A percentile compares a stretch with the other conserved stretches of the same genome.
Evolutionary conservation across 352 stramenopile genomes (phyloP).

Genomic region (Phytopythium delawarense): DNA sequence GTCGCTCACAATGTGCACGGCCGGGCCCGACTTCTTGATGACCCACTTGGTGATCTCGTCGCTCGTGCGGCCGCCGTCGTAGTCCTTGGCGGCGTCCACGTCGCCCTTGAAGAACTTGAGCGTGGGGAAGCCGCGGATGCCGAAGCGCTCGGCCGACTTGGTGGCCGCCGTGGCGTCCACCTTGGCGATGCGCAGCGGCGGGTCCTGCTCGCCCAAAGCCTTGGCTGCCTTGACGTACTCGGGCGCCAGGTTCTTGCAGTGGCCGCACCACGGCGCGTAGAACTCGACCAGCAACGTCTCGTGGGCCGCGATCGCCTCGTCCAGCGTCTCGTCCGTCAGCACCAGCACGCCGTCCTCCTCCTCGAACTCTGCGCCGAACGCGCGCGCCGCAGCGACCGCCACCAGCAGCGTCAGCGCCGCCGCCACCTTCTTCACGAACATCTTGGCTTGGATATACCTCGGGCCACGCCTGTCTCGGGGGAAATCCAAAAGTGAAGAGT

Average conservation of each 20-base stretch:
- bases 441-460: constrained; percentile 15
- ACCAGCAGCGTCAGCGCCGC: constrained; percentile 43
- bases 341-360: constrained; percentile 91
- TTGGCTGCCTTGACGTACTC: constrained; percentile 87
- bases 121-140: constrained; percentile 86
- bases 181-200: constrained; percentile 78
- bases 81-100: constrained; percentile 79
- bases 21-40: constrained; percentile 89
- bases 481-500: constrained; percentile 21
- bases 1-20: constrained; percentile 75
- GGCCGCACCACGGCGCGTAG: constrained; percentile 85
- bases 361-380: constrained; percentile 49
- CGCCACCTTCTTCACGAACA: constrained; percentile 59
- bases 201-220: constrained; percentile 75
- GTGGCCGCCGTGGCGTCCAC: constrained; percentile 85
- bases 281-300: constrained; percentile 89
- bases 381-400: constrained; percentile 36
- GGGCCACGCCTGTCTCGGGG: neutral
- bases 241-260: constrained; percentile 84
- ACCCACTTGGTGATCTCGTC: constrained; percentile 90
- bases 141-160: constrained; percentile 78
- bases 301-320: constrained; percentile 77
- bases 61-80: constrained; percentile 79
- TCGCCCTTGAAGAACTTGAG: constrained; percentile 93
- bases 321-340: constrained; percentile 90